These are phyloP conservation scores for Erigeron philadelphicus DNA, from an alignment of 140 eudicot species.

Conservation along the genomic window DNA sequence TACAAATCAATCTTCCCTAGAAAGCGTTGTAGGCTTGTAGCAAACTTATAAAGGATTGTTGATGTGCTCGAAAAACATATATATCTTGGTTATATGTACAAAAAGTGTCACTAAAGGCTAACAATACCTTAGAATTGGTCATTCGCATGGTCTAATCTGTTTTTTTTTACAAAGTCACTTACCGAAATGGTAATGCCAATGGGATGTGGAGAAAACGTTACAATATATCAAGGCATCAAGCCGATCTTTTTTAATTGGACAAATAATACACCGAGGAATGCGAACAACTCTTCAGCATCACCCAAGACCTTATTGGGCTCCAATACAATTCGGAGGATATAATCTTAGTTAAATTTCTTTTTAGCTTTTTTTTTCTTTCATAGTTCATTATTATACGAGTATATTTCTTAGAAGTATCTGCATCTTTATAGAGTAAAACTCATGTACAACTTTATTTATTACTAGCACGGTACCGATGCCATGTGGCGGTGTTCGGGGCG, in stretches of 20 bases:
- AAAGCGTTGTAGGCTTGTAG: background rate
- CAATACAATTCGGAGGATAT: conserved; percentile 33
- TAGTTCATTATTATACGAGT: no score
- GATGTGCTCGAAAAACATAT: no score
- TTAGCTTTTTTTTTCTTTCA: background rate
- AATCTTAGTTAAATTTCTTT: conserved; percentile 17
- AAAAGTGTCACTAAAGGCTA: background rate
- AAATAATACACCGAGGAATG: conserved; percentile 27
- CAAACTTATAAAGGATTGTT: background rate
- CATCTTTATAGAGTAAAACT: no score
- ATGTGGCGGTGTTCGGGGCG: no score
- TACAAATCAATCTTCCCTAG: no score
- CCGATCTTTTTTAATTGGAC: conserved; percentile 23
- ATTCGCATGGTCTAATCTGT: background rate
- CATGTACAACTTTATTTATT: no score
- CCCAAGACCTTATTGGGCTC: conserved; percentile 31
- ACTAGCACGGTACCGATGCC: no score
- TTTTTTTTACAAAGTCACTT: conserved; percentile 21
- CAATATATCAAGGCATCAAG: conserved; percentile 36
- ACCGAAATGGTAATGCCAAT: conserved; percentile 37
- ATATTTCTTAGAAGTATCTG: no score
- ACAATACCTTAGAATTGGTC: background rate
- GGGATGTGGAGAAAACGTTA: conserved; percentile 31
- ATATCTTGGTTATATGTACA: background rate
- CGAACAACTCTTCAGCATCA: conserved; percentile 17